Conservation (phyloP, 1,284 basidiomycete species). For the Farysia itapuensis region DNA sequence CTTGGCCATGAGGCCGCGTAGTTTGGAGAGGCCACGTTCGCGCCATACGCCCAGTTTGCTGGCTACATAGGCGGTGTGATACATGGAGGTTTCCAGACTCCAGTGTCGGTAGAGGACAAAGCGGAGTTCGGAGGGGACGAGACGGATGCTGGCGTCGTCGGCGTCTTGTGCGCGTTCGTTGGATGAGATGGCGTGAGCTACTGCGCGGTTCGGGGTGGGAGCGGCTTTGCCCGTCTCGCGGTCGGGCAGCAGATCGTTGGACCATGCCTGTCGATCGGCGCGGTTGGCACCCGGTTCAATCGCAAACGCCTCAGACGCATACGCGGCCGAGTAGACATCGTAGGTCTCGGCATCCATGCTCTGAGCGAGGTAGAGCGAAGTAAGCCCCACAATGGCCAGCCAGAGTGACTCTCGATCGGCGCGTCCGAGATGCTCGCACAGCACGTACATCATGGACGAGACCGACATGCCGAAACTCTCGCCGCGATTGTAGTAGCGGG, state of each 20-base stretch:
- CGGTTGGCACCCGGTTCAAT: conserved; percentile 17
- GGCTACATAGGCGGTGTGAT: conserved; percentile 93
- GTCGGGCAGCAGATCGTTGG: conserved; percentile 12
- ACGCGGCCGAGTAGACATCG: conserved; percentile 63
- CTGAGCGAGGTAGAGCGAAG: conserved; percentile 84
- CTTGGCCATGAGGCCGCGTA: conserved; percentile 91
- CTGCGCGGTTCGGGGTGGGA: background rate
- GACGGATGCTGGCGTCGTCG: conserved; percentile 50
- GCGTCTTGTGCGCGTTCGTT: conserved; percentile 36
- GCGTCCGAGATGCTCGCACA: conserved; percentile 83
- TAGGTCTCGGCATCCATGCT: conserved; percentile 85
- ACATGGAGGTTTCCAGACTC: conserved; percentile 97
- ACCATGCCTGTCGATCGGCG: conserved; percentile 12
- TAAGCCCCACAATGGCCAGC: conserved; percentile 90
- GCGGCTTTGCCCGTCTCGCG: background rate
- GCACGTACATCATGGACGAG: conserved; percentile 82
- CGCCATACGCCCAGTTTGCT: conserved; percentile 94
- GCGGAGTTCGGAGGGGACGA: conserved; percentile 60
- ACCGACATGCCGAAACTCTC: conserved; percentile 87
- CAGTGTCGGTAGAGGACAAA: conserved; percentile 96
- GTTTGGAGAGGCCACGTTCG: conserved; percentile 81
- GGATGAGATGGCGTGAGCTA: conserved; percentile 1
- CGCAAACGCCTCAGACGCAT: conserved; percentile 49
- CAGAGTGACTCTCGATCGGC: conserved; percentile 90
- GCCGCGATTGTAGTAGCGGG: conserved; percentile 76